A percentile compares a stretch with the other conserved stretches of the same genome.
Conservation (phyloP, 2,329 filamentous ascomycete species). For the Knufia petricola region DNA sequence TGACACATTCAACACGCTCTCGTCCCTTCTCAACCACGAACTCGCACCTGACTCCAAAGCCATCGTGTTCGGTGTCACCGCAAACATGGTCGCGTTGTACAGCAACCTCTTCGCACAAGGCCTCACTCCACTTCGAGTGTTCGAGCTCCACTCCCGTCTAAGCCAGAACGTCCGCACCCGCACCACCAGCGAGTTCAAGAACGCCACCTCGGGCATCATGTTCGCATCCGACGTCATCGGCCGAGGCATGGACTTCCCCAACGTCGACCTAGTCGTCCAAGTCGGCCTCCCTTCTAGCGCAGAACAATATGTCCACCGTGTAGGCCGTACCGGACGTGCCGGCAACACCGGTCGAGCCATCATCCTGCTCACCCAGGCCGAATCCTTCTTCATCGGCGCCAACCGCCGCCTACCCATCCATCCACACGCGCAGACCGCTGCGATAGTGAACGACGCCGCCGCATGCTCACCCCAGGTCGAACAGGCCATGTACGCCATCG, state of each 20-base stretch:
- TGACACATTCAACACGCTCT: slow-evolving; percentile 38
- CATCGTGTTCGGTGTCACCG: slow-evolving; percentile 82
- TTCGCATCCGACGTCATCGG: slow-evolving; percentile 74
- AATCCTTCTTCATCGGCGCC: slow-evolving; percentile 38
- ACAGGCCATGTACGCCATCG: slow-evolving; percentile 20
- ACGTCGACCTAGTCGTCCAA: slow-evolving; percentile 71
- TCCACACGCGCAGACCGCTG: slow-evolving; percentile 6
- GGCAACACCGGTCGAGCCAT: slow-evolving; percentile 44
- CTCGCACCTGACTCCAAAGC: slow-evolving; percentile 60
- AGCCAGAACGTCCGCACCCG: slow-evolving; percentile 59
- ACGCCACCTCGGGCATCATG: slow-evolving; percentile 52
- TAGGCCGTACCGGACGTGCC: slow-evolving; percentile 63
- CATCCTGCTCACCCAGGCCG: slow-evolving; percentile 43
- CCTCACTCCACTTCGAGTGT: slow-evolving; percentile 29
- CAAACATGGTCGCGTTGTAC: slow-evolving; percentile 60
- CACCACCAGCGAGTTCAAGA: slow-evolving; percentile 63
- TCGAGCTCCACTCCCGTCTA: slow-evolving; percentile 72
- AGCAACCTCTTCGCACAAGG: slow-evolving; percentile 45
- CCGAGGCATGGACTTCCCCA: slow-evolving; percentile 73
- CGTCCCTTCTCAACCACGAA: slow-evolving; percentile 38
- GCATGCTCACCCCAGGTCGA: neutral
- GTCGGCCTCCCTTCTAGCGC: slow-evolving; percentile 54
- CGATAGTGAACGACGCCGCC: neutral
- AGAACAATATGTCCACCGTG: slow-evolving; percentile 66
- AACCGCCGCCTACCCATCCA: slow-evolving; percentile 4